Percentiles rank a stretch among this genome's conserved stretches.
Evolutionary conservation across 2,329 filamentous ascomycete genomes (phyloP).

Genomic region (Rhynchosporium agropyri): DNA sequence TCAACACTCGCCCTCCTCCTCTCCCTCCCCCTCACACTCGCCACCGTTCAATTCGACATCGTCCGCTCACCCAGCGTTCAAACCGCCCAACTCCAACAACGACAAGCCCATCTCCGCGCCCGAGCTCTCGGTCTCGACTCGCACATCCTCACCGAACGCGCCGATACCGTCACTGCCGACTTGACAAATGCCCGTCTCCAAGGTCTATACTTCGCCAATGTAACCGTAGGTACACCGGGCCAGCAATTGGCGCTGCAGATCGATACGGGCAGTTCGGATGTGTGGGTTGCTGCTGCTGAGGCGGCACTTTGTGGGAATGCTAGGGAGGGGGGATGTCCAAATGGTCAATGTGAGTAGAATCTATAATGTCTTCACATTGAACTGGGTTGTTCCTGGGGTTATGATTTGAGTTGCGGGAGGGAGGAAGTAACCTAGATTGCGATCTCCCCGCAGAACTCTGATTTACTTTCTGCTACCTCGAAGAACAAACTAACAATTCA

Average conservation of each 20-base stretch:
- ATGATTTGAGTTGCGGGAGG: neutral
- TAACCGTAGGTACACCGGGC: constrained; percentile 60
- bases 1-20: constrained; percentile 16
- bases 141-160: constrained; percentile 15
- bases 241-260: constrained; percentile 58
- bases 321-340: constrained; percentile 47
- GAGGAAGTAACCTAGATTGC: neutral
- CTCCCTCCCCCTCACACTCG: constrained; percentile 22
- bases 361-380: too few species aligned
- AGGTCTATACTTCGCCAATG: constrained; percentile 52
- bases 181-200: constrained; percentile 54
- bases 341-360: constrained; percentile 49
- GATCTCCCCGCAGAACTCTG: too few species aligned
- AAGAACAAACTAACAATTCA: neutral
- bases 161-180: constrained; percentile 29
- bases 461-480: too few species aligned
- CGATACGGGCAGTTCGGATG: constrained; percentile 66
- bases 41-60: constrained; percentile 36
- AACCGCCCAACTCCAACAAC: constrained; percentile 31
- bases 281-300: constrained; percentile 55
- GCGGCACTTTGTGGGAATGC: constrained; percentile 38
- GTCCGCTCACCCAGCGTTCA: constrained; percentile 29
- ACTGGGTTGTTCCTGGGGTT: neutral
- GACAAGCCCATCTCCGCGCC: constrained; percentile 25
- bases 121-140: constrained; percentile 4